These are phyloP conservation scores for Trametes elegans DNA, from an alignment of 768 basidiomycete genomes.

Conservation along the genomic window DNA sequence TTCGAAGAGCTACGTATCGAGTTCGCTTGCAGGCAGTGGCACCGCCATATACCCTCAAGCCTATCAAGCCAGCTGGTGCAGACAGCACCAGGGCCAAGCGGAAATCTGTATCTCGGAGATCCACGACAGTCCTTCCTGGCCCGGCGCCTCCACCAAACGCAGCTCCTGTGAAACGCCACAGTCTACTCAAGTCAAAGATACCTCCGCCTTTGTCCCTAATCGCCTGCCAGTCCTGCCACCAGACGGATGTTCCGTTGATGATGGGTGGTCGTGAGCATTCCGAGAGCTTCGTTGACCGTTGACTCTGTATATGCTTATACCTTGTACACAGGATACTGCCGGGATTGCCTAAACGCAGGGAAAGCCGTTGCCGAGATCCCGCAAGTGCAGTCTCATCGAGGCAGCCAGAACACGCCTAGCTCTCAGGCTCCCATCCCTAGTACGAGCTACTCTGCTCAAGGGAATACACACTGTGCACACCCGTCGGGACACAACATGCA, in stretches of 20 bases:
- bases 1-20: neutral
- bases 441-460: neutral
- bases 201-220: slow-evolving; percentile 42
- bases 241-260: slow-evolving; percentile 72
- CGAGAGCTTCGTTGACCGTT: neutral
- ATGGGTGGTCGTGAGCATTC: slow-evolving; percentile 64
- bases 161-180: slow-evolving; percentile 41
- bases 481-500: neutral
- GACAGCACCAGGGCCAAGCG: slow-evolving; percentile 36
- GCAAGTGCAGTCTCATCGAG: slow-evolving; percentile 13
- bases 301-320: too few species aligned
- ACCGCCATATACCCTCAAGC: slow-evolving; percentile 52
- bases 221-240: slow-evolving; percentile 58
- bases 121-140: neutral
- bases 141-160: slow-evolving; percentile 3
- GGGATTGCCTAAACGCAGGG: slow-evolving; percentile 61
- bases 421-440: neutral
- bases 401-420: neutral
- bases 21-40: slow-evolving; percentile 37
- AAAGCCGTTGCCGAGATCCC: slow-evolving; percentile 35
- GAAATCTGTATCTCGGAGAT: slow-evolving; percentile 33
- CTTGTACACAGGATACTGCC: slow-evolving; percentile 75
- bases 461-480: neutral
- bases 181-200: slow-evolving; percentile 34
- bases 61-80: slow-evolving; percentile 51